phyloP scores from a whole-genome alignment of 306 rosid species.

The Rosa chinensis region DNA sequence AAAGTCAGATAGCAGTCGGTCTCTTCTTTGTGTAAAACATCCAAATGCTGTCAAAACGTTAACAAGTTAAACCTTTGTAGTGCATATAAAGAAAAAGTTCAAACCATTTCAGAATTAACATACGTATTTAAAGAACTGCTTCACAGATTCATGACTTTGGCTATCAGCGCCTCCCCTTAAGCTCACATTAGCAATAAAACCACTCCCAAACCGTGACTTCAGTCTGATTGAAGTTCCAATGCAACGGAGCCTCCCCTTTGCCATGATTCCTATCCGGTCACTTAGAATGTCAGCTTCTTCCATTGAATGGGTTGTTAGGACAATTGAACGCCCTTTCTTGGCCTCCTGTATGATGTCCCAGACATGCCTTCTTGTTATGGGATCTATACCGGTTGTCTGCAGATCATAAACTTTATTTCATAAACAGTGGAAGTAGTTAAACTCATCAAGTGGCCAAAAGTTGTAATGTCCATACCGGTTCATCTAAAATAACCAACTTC shows the following conservation, averaged over 20 bases:
- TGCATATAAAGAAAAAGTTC: conserved; percentile 16
- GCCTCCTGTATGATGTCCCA: conserved; percentile 92
- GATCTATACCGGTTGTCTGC: conserved; percentile 96
- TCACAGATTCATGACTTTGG: conserved; percentile 53
- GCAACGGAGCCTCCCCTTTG: conserved; percentile 87
- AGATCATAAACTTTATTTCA: conserved; percentile 27
- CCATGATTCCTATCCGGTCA: conserved; percentile 93
- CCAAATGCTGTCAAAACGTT: conserved; percentile 56
- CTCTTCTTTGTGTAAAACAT: conserved; percentile 75
- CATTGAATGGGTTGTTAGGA: conserved; percentile 95
- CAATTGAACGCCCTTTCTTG: conserved; percentile 76
- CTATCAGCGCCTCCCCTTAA: conserved; percentile 41
- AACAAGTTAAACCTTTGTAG: conserved; percentile 25
- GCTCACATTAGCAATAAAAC: conserved; percentile 68
- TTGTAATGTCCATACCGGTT: conserved; percentile 61
- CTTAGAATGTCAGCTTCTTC: conserved; percentile 94
- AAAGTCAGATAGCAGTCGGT: conserved; percentile 56
- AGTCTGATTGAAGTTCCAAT: conserved; percentile 82
- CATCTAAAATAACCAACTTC: conserved; percentile 78
- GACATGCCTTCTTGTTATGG: conserved; percentile 90
- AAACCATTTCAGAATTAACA: conserved; percentile 33
- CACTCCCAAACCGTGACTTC: conserved; percentile 83
- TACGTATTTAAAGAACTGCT: conserved; percentile 70
- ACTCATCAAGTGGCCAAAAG: conserved; percentile 4
- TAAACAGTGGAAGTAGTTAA: conserved; percentile 16